phyloP scores from a whole-genome alignment of 257 asterid genomes.

The Solanum ahanhuiri region DNA sequence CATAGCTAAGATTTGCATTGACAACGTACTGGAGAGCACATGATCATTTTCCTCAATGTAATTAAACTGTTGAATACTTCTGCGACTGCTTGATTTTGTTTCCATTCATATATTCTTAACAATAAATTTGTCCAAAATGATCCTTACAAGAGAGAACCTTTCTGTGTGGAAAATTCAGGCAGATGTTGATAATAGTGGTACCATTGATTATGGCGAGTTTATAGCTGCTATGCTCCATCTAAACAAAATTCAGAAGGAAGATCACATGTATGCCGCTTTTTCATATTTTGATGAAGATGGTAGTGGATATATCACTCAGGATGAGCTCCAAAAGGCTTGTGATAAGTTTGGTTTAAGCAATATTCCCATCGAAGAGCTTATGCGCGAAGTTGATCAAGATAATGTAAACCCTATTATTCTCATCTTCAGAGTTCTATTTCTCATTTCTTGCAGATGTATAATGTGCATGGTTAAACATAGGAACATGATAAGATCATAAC shows the following conservation, averaged over 20 bases:
- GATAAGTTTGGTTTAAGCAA: conserved; percentile 28
- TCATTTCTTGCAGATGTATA: not conserved
- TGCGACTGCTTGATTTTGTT: not conserved
- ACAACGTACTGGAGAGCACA: not conserved
- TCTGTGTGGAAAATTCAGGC: conserved; percentile 22
- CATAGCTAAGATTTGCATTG: not conserved
- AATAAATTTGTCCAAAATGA: not conserved
- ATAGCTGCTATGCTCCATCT: conserved; percentile 43
- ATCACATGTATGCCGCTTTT: conserved; percentile 38
- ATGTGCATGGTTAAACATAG: not conserved
- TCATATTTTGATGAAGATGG: conserved; percentile 45
- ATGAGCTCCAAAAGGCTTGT: conserved; percentile 39
- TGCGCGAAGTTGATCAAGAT: conserved; percentile 37
- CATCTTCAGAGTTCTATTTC: not conserved
- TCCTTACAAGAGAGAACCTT: not conserved
- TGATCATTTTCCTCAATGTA: not conserved
- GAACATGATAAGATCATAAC: not conserved
- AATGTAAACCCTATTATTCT: conserved; percentile 10
- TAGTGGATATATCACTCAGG: conserved; percentile 37
- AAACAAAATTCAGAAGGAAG: conserved; percentile 39
- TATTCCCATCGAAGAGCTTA: conserved; percentile 28
- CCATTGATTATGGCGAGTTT: conserved; percentile 42
- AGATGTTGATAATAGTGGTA: conserved; percentile 38
- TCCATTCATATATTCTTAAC: not conserved
- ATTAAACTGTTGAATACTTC: not conserved